Percentiles rank a stretch among this genome's conserved stretches.
Conservation (phyloP, 768 basidiomycete species). For the Auricularia cornea region DNA sequence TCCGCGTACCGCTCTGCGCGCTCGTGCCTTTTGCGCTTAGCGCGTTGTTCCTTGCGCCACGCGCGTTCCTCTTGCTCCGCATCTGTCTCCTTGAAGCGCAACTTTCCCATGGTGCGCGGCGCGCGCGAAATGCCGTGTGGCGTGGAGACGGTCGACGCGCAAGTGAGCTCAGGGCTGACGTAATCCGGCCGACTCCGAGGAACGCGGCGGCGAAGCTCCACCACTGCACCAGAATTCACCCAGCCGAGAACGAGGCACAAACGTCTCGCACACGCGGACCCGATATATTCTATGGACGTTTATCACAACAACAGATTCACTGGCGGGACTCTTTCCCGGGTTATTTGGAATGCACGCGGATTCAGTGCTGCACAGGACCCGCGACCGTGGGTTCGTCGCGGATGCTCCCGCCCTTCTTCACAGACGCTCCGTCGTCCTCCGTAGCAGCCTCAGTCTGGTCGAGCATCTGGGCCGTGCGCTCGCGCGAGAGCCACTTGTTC, state of each 20-base stretch:
- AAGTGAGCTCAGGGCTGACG: too few species aligned
- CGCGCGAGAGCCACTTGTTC: constrained; percentile 69
- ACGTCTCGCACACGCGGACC: too few species aligned
- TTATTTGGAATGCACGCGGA: too few species aligned
- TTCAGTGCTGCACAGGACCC: constrained; percentile 2
- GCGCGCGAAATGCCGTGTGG: neutral
- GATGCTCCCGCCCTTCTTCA: constrained; percentile 27
- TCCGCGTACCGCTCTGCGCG: constrained; percentile 6
- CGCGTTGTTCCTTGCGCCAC: constrained; percentile 37
- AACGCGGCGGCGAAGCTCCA: too few species aligned
- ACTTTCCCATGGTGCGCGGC: constrained; percentile 31
- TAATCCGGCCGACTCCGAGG: too few species aligned
- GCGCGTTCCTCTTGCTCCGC: constrained; percentile 46
- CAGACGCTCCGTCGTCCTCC: constrained; percentile 4
- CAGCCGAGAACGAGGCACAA: too few species aligned
- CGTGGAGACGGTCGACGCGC: too few species aligned
- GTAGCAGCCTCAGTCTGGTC: constrained; percentile 1
- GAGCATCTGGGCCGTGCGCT: constrained; percentile 24
- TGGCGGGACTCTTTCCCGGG: too few species aligned
- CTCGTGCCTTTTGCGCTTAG: constrained; percentile 33
- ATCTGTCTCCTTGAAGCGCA: constrained; percentile 56
- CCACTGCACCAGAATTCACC: too few species aligned
- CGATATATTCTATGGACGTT: too few species aligned
- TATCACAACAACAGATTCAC: too few species aligned
- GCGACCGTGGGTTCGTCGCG: constrained; percentile 33